Evolutionary conservation across 805 yeast genomes (phyloP).

Genomic region (Saccharomycopsis malanga): DNA sequence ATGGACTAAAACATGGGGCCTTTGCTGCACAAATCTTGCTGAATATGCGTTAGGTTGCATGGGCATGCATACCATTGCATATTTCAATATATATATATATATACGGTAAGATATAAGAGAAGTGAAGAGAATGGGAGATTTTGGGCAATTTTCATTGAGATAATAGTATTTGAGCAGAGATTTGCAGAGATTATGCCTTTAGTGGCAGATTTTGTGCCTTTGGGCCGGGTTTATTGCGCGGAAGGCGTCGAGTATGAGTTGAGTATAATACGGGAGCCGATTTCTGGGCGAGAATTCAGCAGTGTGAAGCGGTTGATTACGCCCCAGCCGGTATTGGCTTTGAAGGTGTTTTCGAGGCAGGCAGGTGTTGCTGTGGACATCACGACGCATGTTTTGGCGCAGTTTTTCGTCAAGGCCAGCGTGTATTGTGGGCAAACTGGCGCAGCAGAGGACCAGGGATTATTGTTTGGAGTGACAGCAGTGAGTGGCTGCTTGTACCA

Average conservation of each 20-base stretch:
- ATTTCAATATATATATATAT: too few species aligned
- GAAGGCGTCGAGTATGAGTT: neutral
- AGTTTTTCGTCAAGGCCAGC: slow-evolving; percentile 4
- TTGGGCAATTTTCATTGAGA: too few species aligned
- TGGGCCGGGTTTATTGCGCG: neutral
- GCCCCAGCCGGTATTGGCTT: slow-evolving; percentile 7
- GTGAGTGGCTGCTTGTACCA: neutral
- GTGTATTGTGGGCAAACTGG: neutral
- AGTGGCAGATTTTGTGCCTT: neutral
- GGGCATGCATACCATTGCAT: too few species aligned
- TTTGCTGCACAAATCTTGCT: too few species aligned
- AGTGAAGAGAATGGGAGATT: too few species aligned
- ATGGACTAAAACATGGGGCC: too few species aligned
- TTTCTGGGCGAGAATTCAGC: slow-evolving; percentile 9
- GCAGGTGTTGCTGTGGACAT: neutral
- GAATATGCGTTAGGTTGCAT: too few species aligned
- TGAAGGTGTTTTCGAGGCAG: slow-evolving; percentile 3
- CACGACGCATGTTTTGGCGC: slow-evolving; percentile 7
- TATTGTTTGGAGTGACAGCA: neutral
- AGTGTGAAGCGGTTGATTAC: slow-evolving; percentile 5
- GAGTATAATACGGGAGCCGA: slow-evolving; percentile 5
- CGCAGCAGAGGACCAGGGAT: neutral
- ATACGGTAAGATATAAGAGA: too few species aligned
- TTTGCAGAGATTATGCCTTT: too few species aligned
- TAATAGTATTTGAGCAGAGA: too few species aligned